A percentile compares a stretch with the other conserved stretches of the same genome.
Conservation (phyloP, 352 stramenopile species). For the Bremia lactucae region DNA sequence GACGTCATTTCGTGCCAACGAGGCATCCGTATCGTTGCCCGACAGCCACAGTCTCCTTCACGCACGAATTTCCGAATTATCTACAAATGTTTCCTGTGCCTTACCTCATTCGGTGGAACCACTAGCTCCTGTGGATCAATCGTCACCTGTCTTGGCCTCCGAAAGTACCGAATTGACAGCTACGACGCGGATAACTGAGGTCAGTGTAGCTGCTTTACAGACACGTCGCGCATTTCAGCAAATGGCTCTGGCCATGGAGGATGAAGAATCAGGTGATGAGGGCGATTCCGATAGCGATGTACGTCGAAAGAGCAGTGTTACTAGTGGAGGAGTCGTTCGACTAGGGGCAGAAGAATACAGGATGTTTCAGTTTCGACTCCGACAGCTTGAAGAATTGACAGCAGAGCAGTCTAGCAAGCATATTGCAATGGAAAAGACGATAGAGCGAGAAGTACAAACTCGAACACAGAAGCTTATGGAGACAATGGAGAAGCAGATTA, state of each 20-base stretch:
- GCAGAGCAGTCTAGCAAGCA: conserved; percentile 63
- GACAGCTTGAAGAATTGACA: conserved; percentile 65
- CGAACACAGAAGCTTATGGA: conserved; percentile 59
- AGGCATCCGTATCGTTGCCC: conserved; percentile 16
- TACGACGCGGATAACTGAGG: conserved; percentile 39
- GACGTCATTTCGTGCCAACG: conserved; percentile 17
- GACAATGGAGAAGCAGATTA: conserved; percentile 77
- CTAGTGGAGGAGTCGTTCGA: conserved; percentile 29
- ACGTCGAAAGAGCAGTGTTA: conserved; percentile 10
- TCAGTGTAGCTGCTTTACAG: conserved; percentile 57
- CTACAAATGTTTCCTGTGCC: conserved; percentile 12
- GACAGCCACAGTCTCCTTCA: conserved; percentile 17
- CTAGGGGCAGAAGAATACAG: conserved; percentile 66
- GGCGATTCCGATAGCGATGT: conserved; percentile 45
- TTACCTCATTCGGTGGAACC: background rate
- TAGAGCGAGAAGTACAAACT: conserved; percentile 58
- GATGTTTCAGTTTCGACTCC: conserved; percentile 76
- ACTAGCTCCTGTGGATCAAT: background rate
- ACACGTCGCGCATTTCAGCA: conserved; percentile 74
- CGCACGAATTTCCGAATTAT: conserved; percentile 21
- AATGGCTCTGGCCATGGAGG: conserved; percentile 75
- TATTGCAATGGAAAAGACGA: conserved; percentile 60
- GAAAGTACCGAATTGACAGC: conserved; percentile 6
- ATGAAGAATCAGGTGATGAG: conserved; percentile 55
- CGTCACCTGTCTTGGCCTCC: background rate